A percentile compares a stretch with the other conserved stretches of the same genome.
Conservation (phyloP, 2,329 filamentous ascomycete species). For the Diplodia sapinea region DNA sequence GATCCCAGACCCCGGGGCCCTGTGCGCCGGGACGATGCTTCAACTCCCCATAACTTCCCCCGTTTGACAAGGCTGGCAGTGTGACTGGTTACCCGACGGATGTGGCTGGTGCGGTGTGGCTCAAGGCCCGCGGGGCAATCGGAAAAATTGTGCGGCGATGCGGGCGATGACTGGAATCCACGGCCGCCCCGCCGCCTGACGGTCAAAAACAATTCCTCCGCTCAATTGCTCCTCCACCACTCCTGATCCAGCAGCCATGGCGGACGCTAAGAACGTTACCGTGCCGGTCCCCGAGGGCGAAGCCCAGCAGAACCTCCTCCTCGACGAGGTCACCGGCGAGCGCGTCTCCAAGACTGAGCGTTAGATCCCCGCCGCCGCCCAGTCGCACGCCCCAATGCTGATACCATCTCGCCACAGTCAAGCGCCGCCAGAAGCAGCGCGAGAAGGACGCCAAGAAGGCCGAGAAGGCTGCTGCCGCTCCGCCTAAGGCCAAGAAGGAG, state of each 20-base stretch:
- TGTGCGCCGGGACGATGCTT: neutral
- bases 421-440: constrained; percentile 93
- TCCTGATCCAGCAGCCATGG: constrained; percentile 33
- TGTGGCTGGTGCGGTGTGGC: constrained; percentile 10
- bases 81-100: neutral
- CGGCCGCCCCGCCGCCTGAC: constrained; percentile 10
- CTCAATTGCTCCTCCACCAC: constrained; percentile 27
- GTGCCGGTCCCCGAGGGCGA: constrained; percentile 62
- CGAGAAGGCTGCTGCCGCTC: constrained; percentile 75
- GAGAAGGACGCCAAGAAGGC: constrained; percentile 87
- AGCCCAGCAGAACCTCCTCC: constrained; percentile 67
- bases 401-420: constrained; percentile 65
- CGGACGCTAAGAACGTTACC: constrained; percentile 65
- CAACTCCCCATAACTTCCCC: neutral
- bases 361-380: constrained; percentile 32
- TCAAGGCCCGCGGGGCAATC: constrained; percentile 28
- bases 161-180: constrained; percentile 26
- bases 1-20: neutral
- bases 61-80: too few relatives aligned
- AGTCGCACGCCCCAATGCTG: constrained; percentile 36
- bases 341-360: constrained; percentile 61
- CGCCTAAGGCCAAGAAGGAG: constrained; percentile 63
- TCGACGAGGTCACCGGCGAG: constrained; percentile 94
- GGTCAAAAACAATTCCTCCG: constrained; percentile 22
- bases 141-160: constrained; percentile 30